These are phyloP conservation scores for Fusarium sp. DNA, from an alignment of 2,329 filamentous ascomycete genomes.

Conservation along the genomic window DNA sequence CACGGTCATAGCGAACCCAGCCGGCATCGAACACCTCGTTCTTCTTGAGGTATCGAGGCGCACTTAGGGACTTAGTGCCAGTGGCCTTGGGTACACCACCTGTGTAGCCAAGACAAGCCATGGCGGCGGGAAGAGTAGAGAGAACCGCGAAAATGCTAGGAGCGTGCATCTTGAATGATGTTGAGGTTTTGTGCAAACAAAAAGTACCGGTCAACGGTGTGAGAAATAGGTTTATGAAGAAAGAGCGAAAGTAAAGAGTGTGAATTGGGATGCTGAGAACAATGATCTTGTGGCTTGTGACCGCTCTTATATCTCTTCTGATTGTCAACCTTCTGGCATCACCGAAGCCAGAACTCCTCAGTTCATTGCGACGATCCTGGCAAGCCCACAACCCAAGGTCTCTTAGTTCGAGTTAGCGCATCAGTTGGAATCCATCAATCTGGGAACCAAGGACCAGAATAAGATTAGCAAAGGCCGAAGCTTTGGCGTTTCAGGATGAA, in stretches of 20 bases:
- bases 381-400: neutral
- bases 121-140: constrained; percentile 47
- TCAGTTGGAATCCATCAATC: neutral
- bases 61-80: constrained; percentile 44
- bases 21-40: constrained; percentile 49
- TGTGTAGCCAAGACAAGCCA: constrained; percentile 46
- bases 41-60: constrained; percentile 48
- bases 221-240: neutral
- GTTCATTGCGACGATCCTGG: too few relatives aligned
- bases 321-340: neutral
- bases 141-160: constrained; percentile 35
- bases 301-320: neutral
- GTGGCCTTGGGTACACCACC: constrained; percentile 50
- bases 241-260: neutral
- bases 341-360: neutral
- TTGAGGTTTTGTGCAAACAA: neutral
- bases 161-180: constrained; percentile 1
- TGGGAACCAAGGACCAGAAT: neutral
- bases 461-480: neutral
- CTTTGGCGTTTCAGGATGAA: constrained; percentile 3
- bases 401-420: neutral
- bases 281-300: accelerated
- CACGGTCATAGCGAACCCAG: constrained; percentile 55
- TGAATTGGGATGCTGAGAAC: neutral
- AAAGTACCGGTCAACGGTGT: neutral